Evolutionary conservation across 805 yeast genomes (phyloP).

Genomic region (Barnettozyma sp.): DNA sequence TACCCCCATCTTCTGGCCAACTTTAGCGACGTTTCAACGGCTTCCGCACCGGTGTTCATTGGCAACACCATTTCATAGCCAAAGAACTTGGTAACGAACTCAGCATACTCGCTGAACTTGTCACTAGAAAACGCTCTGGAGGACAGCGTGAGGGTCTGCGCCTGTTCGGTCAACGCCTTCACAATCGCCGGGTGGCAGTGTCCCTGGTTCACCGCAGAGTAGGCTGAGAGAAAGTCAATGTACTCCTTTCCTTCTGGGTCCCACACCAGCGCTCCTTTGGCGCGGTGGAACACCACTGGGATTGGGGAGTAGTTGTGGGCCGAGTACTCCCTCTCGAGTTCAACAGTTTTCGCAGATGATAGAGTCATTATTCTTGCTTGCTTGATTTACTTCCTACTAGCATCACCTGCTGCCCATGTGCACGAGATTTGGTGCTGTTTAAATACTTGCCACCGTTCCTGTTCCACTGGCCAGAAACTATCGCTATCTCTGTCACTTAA

Average conservation of each 20-base stretch:
- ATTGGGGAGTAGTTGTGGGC: slow-evolving; percentile 97
- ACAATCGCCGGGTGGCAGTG: slow-evolving; percentile 95
- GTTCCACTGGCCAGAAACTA: not conserved
- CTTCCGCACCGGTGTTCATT: slow-evolving; percentile 99
- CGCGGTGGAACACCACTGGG: slow-evolving; percentile 88
- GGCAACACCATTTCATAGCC: slow-evolving; percentile 90
- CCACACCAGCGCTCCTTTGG: slow-evolving; percentile 91
- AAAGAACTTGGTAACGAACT: slow-evolving; percentile 82
- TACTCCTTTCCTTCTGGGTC: slow-evolving; percentile 96
- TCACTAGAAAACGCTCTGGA: slow-evolving; percentile 92
- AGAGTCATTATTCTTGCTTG: slow-evolving; percentile 2
- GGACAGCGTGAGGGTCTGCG: slow-evolving; percentile 73
- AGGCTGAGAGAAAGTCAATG: slow-evolving; percentile 87
- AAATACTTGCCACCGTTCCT: not conserved
- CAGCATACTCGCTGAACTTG: slow-evolving; percentile 79
- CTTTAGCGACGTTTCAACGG: slow-evolving; percentile 92
- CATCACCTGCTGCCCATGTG: not conserved
- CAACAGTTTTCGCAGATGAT: slow-evolving; percentile 57
- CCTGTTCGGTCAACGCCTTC: slow-evolving; percentile 80
- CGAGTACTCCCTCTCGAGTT: slow-evolving; percentile 71
- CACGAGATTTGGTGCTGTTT: not conserved
- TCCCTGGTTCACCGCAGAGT: slow-evolving; percentile 97
- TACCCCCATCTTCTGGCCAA: slow-evolving; percentile 98
- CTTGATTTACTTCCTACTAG: not conserved
- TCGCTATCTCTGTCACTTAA: slow-evolving; percentile 8